Base-by-base conservation (phyloP, 1,284 basidiomycete genomes). In the Laetiporus sulphureus region DNA sequence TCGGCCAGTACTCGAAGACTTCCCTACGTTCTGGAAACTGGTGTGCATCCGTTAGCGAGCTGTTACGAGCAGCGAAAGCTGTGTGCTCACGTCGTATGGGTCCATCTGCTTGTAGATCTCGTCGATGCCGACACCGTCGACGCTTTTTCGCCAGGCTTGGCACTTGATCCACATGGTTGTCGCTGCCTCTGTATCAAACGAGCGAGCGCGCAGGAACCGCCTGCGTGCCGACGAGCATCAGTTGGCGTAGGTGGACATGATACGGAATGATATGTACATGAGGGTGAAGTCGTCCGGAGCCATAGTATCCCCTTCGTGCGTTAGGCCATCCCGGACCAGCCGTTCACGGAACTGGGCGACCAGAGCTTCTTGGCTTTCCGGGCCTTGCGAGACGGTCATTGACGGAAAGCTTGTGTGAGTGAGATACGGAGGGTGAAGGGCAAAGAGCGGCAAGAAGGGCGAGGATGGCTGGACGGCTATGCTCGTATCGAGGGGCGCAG, bases 1-100 rank as follows among this genome's bases (percentile, higher is more conserved):
- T 73, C 6, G 81, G 82, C 83, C 83, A 86, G 47, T 73, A 76
- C 38, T 81, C 72, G 52, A 83, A 83, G 8, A 86, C 73, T 3
- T 72, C 68, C 38, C 75, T 68, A 36, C 83, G 73, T 48, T 78
- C 80, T 2, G 80, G 79, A 53, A 77, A 85, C 83, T 86, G n/a
- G 49, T 36, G 40, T 13, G 39, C 10, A 23, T 22, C 20, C 36
- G 21, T 12, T 32, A 18, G 23, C 16, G 24, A 13, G 31, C 7
- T 10, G n/a, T 18, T 36, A 38, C 18, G 27, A 6, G 12, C 12
- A 41, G 42, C 37, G 29, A 19, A 37, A 5, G 11, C 11, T 23
- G 15, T 7, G 36, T 34, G 63, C 73, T 58, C 49, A 80, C 78
- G 53, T 80, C 73, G 41, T 76, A 80, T 1, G 79, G 77, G 52